Base-by-base conservation (phyloP, 2,329 filamentous ascomycete genomes). In the Colletotrichum tanaceti region DNA sequence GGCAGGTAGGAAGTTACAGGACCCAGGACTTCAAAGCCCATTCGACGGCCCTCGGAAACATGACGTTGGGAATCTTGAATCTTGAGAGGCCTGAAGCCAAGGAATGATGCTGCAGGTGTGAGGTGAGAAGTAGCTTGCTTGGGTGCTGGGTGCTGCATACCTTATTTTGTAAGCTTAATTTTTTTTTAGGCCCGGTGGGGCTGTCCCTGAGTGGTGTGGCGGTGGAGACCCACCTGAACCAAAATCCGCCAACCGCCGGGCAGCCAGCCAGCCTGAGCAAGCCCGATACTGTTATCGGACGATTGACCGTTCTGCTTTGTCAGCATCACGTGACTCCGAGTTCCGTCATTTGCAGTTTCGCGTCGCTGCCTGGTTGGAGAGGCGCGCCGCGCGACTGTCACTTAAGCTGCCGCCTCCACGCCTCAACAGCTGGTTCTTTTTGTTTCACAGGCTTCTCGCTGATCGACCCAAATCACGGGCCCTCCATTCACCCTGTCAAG, bases 381-480 rank as follows among this genome's bases (percentile, higher is more conserved):
- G 22, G 46, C 62, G 62, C 62, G 62, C 62, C 55, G 55, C 62
- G 62, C 55, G 62, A 60, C 55, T 9, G n/a, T 50, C 50, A 63
- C 50, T 63, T 63, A 46, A 63, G 22, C n/a, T 2, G 13, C 41
- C 41, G 20, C 13, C 46, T 50, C 32, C 49, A 13, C 22, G 52
- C 43, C 11, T n/a, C 50, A 32, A 35, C 43, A 39, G 35, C 38
- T 18, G 18, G 18, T 14, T 10, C 55, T 35, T 22, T 22, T 22
- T 47, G 53, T 41, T 43, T 35, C 20, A 52, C 50, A 49, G 52
- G 28, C 39, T 38, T 9, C 49, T 61, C 35, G 16, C 13, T 10
- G 32, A 64, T 53, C 49, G 24, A 24, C 24, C 39, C 10, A 55
- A 53, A 11, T n/a, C 35, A 32, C 60, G 20, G 32, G 18, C 20